Base-by-base conservation (phyloP, 768 basidiomycete species). In the Hypholoma fasciculare region DNA sequence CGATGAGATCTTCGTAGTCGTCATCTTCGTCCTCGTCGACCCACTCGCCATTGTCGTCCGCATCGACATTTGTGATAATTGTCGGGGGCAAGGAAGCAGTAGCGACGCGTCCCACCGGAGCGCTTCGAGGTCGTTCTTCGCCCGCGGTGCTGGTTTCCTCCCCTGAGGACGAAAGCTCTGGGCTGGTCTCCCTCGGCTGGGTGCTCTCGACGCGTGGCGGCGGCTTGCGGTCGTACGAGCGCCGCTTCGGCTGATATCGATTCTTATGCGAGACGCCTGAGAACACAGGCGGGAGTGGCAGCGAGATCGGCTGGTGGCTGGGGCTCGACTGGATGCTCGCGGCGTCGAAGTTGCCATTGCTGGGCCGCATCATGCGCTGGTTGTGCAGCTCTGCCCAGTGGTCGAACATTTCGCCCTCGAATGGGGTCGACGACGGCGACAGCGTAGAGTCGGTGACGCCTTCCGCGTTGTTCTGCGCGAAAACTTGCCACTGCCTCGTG, bases 181-280 rank as follows among this genome's bases (percentile, higher is more conserved):
- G 90, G 61, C 87, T 90, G 11, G 90, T 92, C 62, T 92, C 90
- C 42, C 90, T 75, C 7, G 90, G 90, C 64, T 92, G 89, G 0
- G 90, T 93, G 63, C 89, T 92, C 64, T 91, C 88, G 16, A 92
- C 90, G 12, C 90, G 78, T 9, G 88, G 89, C 1, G 90, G 90
- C 1, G 86, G 87, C 66, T 85, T 85, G 37, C 86, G 72, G 38
- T 62, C 65, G 20, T 72, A 63, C 5, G 66, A 57, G 56, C 71
- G 67, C 44, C 66, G 63, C 56, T 70, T 70, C 44, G 66, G 44
- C 14, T 63, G 60, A 42, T 39, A 58, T 7, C 58, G 27, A n/a
- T 48, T 49, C 8, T 66, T 65, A 42, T 67, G 80, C 78, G 79
- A 79, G 65, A 81, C 81, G 49, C 80, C 56, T 0, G 81, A 76